Evolutionary conservation across 2,329 filamentous ascomycete species (phyloP).

Genomic region (Penicillium psychrosexuale): DNA sequence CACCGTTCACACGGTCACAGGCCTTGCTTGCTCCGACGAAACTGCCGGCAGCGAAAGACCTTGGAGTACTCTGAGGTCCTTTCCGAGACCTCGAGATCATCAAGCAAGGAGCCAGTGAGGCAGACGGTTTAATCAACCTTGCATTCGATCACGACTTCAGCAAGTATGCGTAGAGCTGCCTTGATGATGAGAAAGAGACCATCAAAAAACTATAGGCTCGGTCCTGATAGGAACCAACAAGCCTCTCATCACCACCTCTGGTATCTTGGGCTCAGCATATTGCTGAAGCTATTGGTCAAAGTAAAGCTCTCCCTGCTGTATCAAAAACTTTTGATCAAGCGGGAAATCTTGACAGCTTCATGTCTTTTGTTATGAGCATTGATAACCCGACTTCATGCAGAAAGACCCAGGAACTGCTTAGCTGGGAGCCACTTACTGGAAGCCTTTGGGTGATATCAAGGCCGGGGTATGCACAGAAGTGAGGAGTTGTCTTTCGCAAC

Average conservation of each 20-base stretch:
- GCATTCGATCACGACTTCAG: constrained; percentile 46
- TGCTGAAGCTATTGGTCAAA: constrained; percentile 34
- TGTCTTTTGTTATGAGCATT: constrained; percentile 19
- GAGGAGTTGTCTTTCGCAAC: background rate
- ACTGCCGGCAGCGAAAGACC: constrained; percentile 32
- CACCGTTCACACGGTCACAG: constrained; percentile 42
- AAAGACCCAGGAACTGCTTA: constrained; percentile 37
- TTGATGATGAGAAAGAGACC: constrained; percentile 24
- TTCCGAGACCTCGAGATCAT: constrained; percentile 38
- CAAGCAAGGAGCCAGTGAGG: constrained; percentile 28
- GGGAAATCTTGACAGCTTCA: constrained; percentile 29
- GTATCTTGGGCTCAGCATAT: constrained; percentile 39
- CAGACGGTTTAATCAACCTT: constrained; percentile 43
- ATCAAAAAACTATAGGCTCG: constrained; percentile 36
- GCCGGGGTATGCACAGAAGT: constrained; percentile 18
- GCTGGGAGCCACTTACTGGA: constrained; percentile 32
- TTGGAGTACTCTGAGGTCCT: constrained; percentile 32
- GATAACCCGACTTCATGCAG: constrained; percentile 37
- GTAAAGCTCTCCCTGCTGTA: constrained; percentile 32
- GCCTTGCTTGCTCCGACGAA: constrained; percentile 39
- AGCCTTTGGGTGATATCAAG: constrained; percentile 31
- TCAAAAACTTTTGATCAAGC: constrained; percentile 31
- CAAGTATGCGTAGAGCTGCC: constrained; percentile 28
- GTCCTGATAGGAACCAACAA: constrained; percentile 33
- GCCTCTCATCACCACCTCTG: constrained; percentile 39